These are phyloP conservation scores for Helotiales sp. DNA, from an alignment of 2,329 filamentous ascomycete species.

Conservation along the genomic window DNA sequence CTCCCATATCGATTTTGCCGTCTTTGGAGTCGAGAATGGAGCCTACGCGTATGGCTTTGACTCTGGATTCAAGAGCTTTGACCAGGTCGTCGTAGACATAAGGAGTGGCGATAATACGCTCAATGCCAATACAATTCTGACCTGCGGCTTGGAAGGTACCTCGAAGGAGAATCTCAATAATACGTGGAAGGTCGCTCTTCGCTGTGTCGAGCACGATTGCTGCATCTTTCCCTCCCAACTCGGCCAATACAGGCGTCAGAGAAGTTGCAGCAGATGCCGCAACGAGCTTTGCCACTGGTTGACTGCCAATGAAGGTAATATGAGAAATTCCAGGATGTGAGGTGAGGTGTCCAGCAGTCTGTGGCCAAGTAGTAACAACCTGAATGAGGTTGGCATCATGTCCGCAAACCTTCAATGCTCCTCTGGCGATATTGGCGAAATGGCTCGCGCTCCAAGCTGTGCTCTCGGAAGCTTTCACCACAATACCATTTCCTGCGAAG, in stretches of 20 bases:
- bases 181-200: constrained; percentile 62
- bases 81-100: constrained; percentile 75
- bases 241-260: constrained; percentile 85
- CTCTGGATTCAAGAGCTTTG: constrained; percentile 68
- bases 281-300: constrained; percentile 82
- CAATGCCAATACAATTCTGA: constrained; percentile 97
- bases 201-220: constrained; percentile 82
- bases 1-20: constrained; percentile 74
- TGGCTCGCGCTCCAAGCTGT: constrained; percentile 90
- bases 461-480: constrained; percentile 94
- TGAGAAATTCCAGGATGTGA: constrained; percentile 83
- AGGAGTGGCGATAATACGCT: constrained; percentile 82
- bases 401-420: constrained; percentile 78
- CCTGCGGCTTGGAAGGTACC: constrained; percentile 94
- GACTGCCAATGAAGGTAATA: constrained; percentile 94
- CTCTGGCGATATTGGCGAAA: constrained; percentile 76
- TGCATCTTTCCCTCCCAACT: constrained; percentile 94
- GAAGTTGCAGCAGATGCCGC: constrained; percentile 81
- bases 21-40: constrained; percentile 57
- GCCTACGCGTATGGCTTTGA: constrained; percentile 74
- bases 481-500: constrained; percentile 86
- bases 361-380: constrained; percentile 83
- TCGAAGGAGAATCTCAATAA: constrained; percentile 82
- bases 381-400: constrained; percentile 82
- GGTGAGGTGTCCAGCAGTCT: constrained; percentile 77